These are phyloP conservation scores for Candida corydali DNA, from an alignment of 805 yeast genomes.

Conservation along the genomic window DNA sequence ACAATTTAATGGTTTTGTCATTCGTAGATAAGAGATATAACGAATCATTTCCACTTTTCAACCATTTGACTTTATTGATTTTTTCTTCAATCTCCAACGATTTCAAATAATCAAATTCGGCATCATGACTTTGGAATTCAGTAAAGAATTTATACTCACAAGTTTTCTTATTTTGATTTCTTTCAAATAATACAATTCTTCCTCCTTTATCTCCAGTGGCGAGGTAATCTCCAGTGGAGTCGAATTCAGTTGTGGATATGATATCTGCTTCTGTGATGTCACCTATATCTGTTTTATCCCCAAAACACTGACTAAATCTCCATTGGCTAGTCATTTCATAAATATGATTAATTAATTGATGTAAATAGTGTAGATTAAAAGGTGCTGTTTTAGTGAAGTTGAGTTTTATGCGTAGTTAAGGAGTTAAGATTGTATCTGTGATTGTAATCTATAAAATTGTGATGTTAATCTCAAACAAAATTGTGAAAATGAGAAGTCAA, in stretches of 20 bases:
- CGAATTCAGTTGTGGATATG: conserved; percentile 95
- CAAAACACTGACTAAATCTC: conserved; percentile 97
- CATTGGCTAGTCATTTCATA: conserved; percentile 39
- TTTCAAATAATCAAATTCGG: conserved; percentile 95
- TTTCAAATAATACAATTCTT: conserved; percentile 90
- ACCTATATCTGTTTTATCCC: conserved; percentile 96
- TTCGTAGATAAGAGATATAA: conserved; percentile 87
- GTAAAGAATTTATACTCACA: conserved; percentile 96
- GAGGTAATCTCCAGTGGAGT: conserved; percentile 86
- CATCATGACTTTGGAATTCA: conserved; percentile 97
- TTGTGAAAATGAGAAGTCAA: not conserved
- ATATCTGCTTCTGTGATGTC: conserved; percentile 95
- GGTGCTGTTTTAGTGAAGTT: no score
- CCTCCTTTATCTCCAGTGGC: conserved; percentile 99
- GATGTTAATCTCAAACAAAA: not conserved
- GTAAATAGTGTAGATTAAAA: no score
- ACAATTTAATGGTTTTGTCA: conserved; percentile 96
- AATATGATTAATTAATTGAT: no score
- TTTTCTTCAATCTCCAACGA: conserved; percentile 96
- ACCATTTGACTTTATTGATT: conserved; percentile 96
- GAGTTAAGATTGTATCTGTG: no score
- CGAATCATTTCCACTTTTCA: conserved; percentile 82
- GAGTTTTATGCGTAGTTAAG: no score
- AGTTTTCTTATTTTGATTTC: conserved; percentile 63
- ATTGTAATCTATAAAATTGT: no score